A percentile compares a stretch with the other conserved stretches of the same genome.
Evolutionary conservation across 2,329 filamentous ascomycete species (phyloP).

Genomic region (Colletotrichum tofieldiae): DNA sequence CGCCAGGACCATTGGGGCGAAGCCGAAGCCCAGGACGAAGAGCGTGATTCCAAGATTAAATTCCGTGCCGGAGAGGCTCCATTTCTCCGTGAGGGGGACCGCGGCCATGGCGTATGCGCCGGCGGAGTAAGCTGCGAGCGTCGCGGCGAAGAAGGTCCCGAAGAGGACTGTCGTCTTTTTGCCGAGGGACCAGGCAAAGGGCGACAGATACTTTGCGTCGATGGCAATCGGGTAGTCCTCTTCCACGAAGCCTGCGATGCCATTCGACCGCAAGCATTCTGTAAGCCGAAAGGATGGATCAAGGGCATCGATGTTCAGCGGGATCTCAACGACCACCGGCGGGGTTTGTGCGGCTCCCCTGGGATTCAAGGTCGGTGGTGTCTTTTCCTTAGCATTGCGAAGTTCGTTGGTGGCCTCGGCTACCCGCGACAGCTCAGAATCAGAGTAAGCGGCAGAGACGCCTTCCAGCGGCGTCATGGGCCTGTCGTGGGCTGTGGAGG

Average conservation of each 20-base stretch:
- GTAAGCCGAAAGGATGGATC: conserved; percentile 1
- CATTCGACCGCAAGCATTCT: conserved; percentile 7
- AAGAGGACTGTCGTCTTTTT: conserved; percentile 45
- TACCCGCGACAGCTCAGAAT: not conserved
- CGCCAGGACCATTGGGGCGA: conserved; percentile 78
- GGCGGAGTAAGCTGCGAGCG: conserved; percentile 75
- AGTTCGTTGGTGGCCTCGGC: conserved; percentile 6
- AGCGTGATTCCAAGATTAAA: conserved; percentile 74
- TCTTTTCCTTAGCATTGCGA: not conserved
- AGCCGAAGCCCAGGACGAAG: conserved; percentile 76
- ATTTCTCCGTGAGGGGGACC: conserved; percentile 68
- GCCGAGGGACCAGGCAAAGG: conserved; percentile 35
- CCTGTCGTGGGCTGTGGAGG: not conserved
- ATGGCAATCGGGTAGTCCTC: not conserved
- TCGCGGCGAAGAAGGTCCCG: conserved; percentile 61
- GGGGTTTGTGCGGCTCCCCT: not conserved
- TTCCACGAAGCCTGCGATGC: conserved; percentile 2
- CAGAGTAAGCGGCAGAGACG: conserved; percentile 9
- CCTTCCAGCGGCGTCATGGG: not conserved
- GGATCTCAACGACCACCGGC: not conserved
- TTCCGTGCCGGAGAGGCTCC: conserved; percentile 70
- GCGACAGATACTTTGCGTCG: conserved; percentile 26
- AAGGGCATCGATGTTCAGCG: conserved; percentile 21
- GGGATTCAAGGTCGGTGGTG: too few relatives aligned
- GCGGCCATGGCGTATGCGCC: conserved; percentile 74